phyloP scores from a whole-genome alignment of 352 stramenopile genomes.

The Phytopythium sindhum region DNA sequence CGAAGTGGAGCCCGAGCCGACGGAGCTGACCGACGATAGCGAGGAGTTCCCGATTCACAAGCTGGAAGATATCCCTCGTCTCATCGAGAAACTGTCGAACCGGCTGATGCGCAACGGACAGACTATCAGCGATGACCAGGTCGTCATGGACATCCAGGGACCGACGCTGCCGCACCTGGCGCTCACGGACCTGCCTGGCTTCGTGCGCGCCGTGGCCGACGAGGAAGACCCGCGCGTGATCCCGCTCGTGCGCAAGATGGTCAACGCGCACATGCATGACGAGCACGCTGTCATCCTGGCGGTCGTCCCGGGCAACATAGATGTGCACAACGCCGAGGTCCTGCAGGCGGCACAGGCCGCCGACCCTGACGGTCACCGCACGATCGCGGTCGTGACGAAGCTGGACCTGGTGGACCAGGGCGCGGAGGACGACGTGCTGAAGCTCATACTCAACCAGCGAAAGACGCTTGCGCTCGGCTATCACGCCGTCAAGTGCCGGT shows the following conservation, averaged over 20 bases:
- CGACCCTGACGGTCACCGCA: slow-evolving; percentile 65
- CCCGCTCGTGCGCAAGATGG: slow-evolving; percentile 55
- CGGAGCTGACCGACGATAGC: slow-evolving; percentile 13
- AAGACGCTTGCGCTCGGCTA: slow-evolving; percentile 66
- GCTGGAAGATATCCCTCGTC: slow-evolving; percentile 33
- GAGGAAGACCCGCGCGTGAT: slow-evolving; percentile 70
- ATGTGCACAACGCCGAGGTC: slow-evolving; percentile 86
- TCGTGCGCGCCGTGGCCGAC: slow-evolving; percentile 64
- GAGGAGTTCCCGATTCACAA: slow-evolving; percentile 19
- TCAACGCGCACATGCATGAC: slow-evolving; percentile 65
- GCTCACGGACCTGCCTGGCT: slow-evolving; percentile 75
- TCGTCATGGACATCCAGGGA: slow-evolving; percentile 63
- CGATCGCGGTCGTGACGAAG: slow-evolving; percentile 87
- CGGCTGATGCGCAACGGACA: slow-evolving; percentile 63
- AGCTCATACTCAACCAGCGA: slow-evolving; percentile 73
- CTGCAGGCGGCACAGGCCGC: slow-evolving; percentile 60
- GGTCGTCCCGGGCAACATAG: slow-evolving; percentile 81
- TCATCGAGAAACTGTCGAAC: slow-evolving; percentile 44
- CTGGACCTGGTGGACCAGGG: slow-evolving; percentile 85
- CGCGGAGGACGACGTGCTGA: slow-evolving; percentile 59
- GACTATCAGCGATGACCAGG: slow-evolving; percentile 69
- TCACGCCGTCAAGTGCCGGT: slow-evolving; percentile 83
- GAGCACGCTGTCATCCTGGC: slow-evolving; percentile 77
- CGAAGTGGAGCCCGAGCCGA: slow-evolving; percentile 7
- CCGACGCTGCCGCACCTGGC: slow-evolving; percentile 70